Conservation (phyloP, 202 grass and related monocot species). For the Elaeis oleifera region DNA sequence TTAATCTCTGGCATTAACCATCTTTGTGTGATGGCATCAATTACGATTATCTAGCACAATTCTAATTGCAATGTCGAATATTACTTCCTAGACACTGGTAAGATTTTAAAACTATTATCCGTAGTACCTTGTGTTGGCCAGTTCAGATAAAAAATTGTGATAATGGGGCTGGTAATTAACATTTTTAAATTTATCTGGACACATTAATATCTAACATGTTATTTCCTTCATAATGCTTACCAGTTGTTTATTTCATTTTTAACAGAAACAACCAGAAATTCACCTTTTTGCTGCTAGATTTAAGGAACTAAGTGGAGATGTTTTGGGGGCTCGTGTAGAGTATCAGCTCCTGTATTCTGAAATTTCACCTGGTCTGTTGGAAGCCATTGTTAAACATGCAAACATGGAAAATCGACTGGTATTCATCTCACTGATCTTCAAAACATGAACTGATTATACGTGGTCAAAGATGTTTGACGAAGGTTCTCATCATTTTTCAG, state of each 20-base stretch:
- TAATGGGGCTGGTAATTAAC: too few species aligned
- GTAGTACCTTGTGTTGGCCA: too few species aligned
- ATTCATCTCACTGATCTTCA: conserved; percentile 8
- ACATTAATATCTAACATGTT: too few species aligned
- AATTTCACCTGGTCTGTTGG: conserved; percentile 71
- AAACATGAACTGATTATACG: neutral
- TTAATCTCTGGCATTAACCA: too few species aligned
- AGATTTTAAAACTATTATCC: too few species aligned
- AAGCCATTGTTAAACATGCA: conserved; percentile 87
- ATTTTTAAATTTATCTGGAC: too few species aligned
- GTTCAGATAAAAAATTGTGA: too few species aligned
- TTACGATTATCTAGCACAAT: too few species aligned
- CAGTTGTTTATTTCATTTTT: conserved; percentile 13
- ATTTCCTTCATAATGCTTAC: neutral
- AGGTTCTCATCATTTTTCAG: conserved; percentile 33
- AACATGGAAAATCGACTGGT: conserved; percentile 93
- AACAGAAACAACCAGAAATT: conserved; percentile 97
- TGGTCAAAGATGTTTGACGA: conserved; percentile 16
- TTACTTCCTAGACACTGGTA: too few species aligned
- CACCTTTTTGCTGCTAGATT: conserved; percentile 83
- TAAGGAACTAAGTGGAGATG: conserved; percentile 79
- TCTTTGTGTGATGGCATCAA: too few species aligned
- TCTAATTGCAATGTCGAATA: too few species aligned
- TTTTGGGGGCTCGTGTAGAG: conserved; percentile 58
- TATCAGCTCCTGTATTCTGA: conserved; percentile 82